A percentile compares a stretch with the other conserved stretches of the same genome.
Evolutionary conservation across 2,329 filamentous ascomycete genomes (phyloP).

Genomic region (Aaosphaeria pasadenensis): DNA sequence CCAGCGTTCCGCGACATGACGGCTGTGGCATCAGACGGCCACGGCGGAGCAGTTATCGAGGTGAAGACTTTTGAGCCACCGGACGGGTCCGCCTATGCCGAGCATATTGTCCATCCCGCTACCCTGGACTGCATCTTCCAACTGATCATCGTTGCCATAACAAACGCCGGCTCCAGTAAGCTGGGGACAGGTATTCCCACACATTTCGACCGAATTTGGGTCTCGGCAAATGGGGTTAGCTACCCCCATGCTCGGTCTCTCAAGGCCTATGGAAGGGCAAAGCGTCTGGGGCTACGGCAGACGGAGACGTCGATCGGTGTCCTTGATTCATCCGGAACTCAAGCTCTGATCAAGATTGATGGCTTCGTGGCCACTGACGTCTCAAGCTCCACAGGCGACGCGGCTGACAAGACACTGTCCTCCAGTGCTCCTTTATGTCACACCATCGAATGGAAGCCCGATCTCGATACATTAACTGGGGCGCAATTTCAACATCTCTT

Average conservation of each 20-base stretch:
- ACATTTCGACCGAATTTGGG: neutral
- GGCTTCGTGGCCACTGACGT: neutral
- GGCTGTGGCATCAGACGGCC: neutral
- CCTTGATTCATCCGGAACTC: neutral
- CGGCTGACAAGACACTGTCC: neutral
- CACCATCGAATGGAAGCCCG: neutral
- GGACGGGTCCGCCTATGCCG: neutral
- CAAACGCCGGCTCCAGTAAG: neutral
- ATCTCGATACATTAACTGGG: neutral
- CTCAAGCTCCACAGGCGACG: neutral
- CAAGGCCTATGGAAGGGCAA: neutral
- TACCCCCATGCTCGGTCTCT: neutral
- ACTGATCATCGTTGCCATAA: neutral
- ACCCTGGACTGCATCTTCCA: neutral
- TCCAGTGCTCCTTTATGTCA: neutral
- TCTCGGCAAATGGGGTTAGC: neutral
- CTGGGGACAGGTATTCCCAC: neutral
- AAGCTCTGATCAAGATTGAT: neutral
- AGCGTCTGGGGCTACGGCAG: neutral
- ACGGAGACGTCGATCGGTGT: neutral
- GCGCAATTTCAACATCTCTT: neutral
- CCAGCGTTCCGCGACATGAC: neutral
- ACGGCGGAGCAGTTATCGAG: neutral
- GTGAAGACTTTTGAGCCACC: neutral
- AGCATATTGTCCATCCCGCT: neutral